These are phyloP conservation scores for Trametes gibbosa DNA, from an alignment of 768 basidiomycete species.

Conservation along the genomic window DNA sequence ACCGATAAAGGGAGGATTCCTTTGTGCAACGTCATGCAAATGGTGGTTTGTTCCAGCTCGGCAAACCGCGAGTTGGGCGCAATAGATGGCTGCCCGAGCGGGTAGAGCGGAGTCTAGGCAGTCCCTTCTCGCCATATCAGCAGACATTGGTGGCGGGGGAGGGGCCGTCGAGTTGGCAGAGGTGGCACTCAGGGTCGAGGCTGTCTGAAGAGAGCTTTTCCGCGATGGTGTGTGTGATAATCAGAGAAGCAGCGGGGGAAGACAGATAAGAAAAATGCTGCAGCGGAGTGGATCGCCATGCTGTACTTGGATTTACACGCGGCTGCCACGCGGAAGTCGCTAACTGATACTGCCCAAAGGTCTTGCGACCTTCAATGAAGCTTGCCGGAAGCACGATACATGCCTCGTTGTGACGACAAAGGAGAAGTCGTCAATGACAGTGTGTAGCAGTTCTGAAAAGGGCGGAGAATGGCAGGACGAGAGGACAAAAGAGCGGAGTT, in stretches of 20 bases:
- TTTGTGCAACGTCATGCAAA: not conserved
- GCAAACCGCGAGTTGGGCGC: constrained; percentile 4
- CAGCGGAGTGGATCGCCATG: not conserved
- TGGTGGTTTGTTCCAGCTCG: not conserved
- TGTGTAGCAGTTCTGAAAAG: not conserved
- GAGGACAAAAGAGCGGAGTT: not conserved
- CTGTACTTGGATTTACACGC: not conserved
- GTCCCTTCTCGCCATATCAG: not conserved
- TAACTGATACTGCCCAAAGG: no score
- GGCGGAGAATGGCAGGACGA: not conserved
- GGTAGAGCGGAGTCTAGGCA: not conserved
- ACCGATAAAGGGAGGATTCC: not conserved
- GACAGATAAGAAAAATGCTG: not conserved
- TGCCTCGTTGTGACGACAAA: no score
- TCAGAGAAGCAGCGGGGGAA: constrained; percentile 3
- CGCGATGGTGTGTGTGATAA: not conserved
- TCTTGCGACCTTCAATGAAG: no score
- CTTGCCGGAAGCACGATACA: no score
- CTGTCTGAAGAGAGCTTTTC: not conserved
- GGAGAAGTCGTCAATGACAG: no score
- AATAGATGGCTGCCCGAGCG: constrained; percentile 5
- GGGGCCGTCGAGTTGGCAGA: not conserved
- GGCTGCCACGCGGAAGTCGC: not conserved
- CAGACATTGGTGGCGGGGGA: no score
- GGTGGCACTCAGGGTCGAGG: not conserved